A percentile compares a stretch with the other conserved stretches of the same genome.
Conservation (phyloP, 768 basidiomycete genomes). For the Termitomyces sp. region DNA sequence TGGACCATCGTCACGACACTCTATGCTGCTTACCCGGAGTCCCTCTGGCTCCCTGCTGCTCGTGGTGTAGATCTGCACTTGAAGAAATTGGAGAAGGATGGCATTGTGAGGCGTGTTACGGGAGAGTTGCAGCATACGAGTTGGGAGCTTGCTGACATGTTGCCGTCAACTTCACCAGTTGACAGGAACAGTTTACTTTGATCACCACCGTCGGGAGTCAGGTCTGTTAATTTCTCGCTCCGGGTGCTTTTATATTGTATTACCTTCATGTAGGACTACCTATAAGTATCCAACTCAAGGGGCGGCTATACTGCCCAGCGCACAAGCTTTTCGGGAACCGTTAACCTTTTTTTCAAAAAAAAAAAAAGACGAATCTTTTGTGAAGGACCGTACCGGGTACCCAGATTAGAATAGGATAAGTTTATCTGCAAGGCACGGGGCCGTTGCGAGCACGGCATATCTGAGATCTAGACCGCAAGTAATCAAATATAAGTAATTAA, state of each 20-base stretch:
- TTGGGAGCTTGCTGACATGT: conserved; percentile 39
- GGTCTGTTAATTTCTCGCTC: background rate
- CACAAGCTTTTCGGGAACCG: background rate
- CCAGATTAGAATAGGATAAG: too few species aligned
- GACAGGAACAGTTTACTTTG: conserved; percentile 10
- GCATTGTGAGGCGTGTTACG: conserved; percentile 44
- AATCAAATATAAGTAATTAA: too few species aligned
- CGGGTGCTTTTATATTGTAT: background rate
- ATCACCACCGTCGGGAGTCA: background rate
- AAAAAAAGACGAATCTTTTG: background rate
- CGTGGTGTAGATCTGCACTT: conserved; percentile 68
- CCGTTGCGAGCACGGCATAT: too few species aligned
- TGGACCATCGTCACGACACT: conserved; percentile 63
- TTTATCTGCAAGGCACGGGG: too few species aligned
- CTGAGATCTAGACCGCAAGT: too few species aligned
- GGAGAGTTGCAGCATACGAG: conserved; percentile 49
- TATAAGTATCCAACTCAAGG: background rate
- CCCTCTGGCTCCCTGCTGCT: conserved; percentile 72
- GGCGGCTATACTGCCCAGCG: too few species aligned
- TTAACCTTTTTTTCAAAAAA: background rate
- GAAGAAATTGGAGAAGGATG: conserved; percentile 67
- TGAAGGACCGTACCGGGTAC: background rate
- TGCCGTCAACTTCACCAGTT: conserved; percentile 12
- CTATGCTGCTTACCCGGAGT: conserved; percentile 70
- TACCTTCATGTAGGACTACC: background rate